Conservation (phyloP, 768 basidiomycete species). For the Gymnopilus junonius region DNA sequence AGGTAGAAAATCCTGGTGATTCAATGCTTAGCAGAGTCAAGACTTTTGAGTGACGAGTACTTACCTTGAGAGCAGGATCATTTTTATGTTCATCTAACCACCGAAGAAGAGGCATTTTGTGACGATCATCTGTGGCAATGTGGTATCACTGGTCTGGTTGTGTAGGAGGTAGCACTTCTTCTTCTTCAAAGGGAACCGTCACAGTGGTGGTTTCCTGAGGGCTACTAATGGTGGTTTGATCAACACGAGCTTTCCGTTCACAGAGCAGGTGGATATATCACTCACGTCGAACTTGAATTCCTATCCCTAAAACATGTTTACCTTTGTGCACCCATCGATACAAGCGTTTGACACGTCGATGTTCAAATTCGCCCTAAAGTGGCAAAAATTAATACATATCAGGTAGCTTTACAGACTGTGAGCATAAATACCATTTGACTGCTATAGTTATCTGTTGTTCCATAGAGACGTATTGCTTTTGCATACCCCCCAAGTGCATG, state of each 20-base stretch:
- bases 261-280: neutral
- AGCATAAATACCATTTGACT: too few relatives aligned
- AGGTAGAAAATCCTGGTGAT: slow-evolving; percentile 31
- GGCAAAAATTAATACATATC: neutral
- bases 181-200: neutral
- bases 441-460: too few relatives aligned
- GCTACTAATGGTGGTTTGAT: too few relatives aligned
- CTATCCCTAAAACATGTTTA: neutral
- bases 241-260: neutral
- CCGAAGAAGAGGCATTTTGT: slow-evolving; percentile 1
- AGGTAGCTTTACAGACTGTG: neutral
- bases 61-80: slow-evolving; percentile 32
- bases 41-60: neutral
- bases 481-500: slow-evolving; percentile 29
- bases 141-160: slow-evolving; percentile 12
- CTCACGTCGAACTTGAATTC: neutral
- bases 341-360: slow-evolving; percentile 10
- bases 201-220: too few relatives aligned
- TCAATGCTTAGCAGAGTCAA: neutral
- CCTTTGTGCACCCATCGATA: slow-evolving; percentile 5
- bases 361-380: slow-evolving; percentile 18
- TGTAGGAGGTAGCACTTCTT: neutral
- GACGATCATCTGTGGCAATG: slow-evolving; percentile 3
- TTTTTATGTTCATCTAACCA: slow-evolving; percentile 14
- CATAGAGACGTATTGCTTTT: slow-evolving; percentile 9